Evolutionary conservation across 345 rosid genomes (phyloP).

Genomic region (Limnanthes douglasii): DNA sequence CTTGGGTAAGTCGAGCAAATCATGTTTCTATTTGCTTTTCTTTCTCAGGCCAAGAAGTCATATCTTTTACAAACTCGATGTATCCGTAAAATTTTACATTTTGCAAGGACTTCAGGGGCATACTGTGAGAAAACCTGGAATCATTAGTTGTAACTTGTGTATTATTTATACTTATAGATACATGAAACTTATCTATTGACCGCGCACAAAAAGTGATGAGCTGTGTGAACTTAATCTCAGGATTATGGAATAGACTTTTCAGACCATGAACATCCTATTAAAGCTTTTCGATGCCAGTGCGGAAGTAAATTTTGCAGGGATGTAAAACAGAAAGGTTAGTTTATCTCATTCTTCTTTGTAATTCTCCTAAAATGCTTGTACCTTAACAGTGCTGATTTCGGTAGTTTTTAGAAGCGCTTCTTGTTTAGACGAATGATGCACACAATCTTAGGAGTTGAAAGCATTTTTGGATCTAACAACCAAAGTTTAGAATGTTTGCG

Average conservation of each 20-base stretch:
- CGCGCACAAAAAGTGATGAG: constrained; percentile 3
- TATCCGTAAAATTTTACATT: constrained; percentile 1
- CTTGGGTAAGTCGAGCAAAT: constrained; percentile 48
- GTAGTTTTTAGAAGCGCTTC: no score
- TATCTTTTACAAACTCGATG: background rate
- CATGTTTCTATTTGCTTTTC: background rate
- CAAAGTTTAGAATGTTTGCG: no score
- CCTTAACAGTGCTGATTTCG: no score
- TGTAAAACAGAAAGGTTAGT: constrained; percentile 14
- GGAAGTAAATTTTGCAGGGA: constrained; percentile 63
- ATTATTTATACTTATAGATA: background rate
- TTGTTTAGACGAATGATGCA: no score
- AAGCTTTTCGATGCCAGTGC: constrained; percentile 64
- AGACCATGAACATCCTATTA: constrained; percentile 51
- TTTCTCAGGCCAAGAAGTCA: background rate
- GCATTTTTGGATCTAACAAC: no score
- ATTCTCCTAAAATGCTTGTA: no score
- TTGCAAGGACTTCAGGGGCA: background rate
- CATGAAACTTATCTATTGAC: constrained; percentile 2
- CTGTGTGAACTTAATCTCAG: constrained; percentile 18
- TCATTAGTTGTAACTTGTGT: background rate
- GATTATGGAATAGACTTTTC: constrained; percentile 72
- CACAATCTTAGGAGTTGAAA: no score
- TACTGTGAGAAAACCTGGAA: constrained; percentile 2
- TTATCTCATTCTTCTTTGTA: no score